Conservation (phyloP, 768 basidiomycete genomes). For the Pleurotus sapidus region DNA sequence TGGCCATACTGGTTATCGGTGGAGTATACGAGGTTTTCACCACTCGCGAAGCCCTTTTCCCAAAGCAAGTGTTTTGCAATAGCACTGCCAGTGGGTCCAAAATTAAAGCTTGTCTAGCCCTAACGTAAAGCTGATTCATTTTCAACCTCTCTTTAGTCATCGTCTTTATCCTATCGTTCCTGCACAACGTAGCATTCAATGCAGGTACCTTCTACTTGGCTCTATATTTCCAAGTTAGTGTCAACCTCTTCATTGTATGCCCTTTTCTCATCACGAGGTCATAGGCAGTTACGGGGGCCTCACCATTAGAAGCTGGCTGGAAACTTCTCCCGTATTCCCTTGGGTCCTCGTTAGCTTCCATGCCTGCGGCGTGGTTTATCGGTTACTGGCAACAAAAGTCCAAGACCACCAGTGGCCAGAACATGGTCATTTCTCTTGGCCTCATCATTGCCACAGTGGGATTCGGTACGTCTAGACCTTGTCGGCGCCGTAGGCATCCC, state of each 20-base stretch:
- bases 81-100: constrained; percentile 50
- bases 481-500: constrained; percentile 12
- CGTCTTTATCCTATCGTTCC: constrained; percentile 66
- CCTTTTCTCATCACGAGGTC: constrained; percentile 12
- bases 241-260: constrained; percentile 8
- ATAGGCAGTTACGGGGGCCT: constrained; percentile 67
- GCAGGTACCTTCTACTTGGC: constrained; percentile 87
- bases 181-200: constrained; percentile 82
- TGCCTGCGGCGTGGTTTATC: constrained; percentile 86
- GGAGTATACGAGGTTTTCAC: constrained; percentile 69
- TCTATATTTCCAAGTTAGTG: constrained; percentile 72
- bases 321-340: constrained; percentile 82
- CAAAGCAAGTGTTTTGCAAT: constrained; percentile 58
- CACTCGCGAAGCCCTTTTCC: constrained; percentile 69
- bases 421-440: constrained; percentile 59
- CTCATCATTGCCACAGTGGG: constrained; percentile 65
- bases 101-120: no score
- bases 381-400: constrained; percentile 59
- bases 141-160: constrained; percentile 40
- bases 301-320: constrained; percentile 71
- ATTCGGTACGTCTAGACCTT: constrained; percentile 52
- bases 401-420: constrained; percentile 60
- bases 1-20: constrained; percentile 51
- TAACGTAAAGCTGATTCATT: no score
- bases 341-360: constrained; percentile 80